phyloP scores from a whole-genome alignment of 352 stramenopile species.

The Globisporangium nagaii region DNA sequence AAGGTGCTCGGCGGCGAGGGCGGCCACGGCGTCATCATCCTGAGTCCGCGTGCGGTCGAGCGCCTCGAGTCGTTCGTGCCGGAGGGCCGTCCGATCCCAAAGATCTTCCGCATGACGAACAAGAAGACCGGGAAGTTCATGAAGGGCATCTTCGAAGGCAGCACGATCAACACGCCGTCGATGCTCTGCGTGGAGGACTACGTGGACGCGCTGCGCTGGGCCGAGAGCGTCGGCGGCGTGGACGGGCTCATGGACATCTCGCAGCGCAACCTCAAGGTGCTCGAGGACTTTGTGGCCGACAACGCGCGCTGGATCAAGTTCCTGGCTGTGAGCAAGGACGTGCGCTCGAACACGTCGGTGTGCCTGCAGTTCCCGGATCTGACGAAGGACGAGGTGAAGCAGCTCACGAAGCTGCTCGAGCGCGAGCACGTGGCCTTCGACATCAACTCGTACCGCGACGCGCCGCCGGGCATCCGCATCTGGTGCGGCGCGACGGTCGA shows the following conservation, averaged over 20 bases:
- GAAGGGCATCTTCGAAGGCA: constrained; percentile 95
- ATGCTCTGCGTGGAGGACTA: constrained; percentile 99
- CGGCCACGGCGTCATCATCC: constrained; percentile 96
- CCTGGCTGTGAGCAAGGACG: constrained; percentile 91
- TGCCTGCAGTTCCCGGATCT: constrained; percentile 94
- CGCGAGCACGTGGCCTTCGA: constrained; percentile 95
- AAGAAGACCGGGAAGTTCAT: constrained; percentile 92
- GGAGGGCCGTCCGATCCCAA: constrained; percentile 90
- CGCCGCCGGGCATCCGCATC: constrained; percentile 96
- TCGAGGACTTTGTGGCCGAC: constrained; percentile 96
- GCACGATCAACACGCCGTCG: constrained; percentile 99
- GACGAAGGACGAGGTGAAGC: constrained; percentile 94
- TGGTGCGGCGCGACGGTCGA: constrained; percentile 99
- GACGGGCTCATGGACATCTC: constrained; percentile 92
- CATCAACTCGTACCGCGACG: constrained; percentile 98
- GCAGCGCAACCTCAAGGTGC: constrained; percentile 91
- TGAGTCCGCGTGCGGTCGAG: constrained; percentile 95
- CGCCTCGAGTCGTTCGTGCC: constrained; percentile 95
- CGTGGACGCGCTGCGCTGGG: constrained; percentile 96
- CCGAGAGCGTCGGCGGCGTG: constrained; percentile 92
- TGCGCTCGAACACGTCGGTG: constrained; percentile 96
- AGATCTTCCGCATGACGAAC: constrained; percentile 99
- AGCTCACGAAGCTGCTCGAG: constrained; percentile 94
- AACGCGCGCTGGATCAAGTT: constrained; percentile 97
- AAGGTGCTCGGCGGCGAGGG: constrained; percentile 99